A percentile compares a stretch with the other conserved stretches of the same genome.
These are phyloP conservation scores for Epichloe hybrida DNA, from an alignment of 2,329 filamentous ascomycete species.

Conservation along the genomic window DNA sequence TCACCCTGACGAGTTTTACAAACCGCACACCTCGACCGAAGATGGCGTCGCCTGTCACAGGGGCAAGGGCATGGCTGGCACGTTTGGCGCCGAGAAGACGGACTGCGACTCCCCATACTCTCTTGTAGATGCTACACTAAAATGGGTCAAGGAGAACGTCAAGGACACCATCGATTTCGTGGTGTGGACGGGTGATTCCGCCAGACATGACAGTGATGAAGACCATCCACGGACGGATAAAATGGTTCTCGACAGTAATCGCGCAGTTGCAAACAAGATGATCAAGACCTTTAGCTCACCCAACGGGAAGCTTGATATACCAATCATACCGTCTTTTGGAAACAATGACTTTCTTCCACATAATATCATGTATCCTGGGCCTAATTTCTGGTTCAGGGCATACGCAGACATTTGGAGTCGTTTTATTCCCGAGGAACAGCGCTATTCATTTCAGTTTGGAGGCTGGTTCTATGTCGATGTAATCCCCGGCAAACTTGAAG, in stretches of 20 bases:
- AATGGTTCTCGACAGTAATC: constrained; percentile 69
- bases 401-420: constrained; percentile 69
- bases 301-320: constrained; percentile 49
- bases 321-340: constrained; percentile 79
- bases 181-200: constrained; percentile 84
- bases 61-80: constrained; percentile 61
- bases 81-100: constrained; percentile 72
- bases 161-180: constrained; percentile 77
- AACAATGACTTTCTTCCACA: constrained; percentile 98
- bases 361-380: constrained; percentile 78
- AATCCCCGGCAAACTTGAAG: constrained; percentile 69
- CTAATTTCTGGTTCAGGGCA: constrained; percentile 70
- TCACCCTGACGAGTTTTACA: constrained; percentile 83
- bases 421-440: constrained; percentile 87
- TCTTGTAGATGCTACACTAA: constrained; percentile 77
- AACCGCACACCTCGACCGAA: constrained; percentile 58
- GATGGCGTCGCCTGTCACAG: constrained; percentile 64
- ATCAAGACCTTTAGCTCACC: constrained; percentile 54
- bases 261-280: constrained; percentile 63
- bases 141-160: constrained; percentile 71
- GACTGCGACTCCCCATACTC: constrained; percentile 76
- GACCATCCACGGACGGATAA: constrained; percentile 57
- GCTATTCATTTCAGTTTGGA: constrained; percentile 79
- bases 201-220: constrained; percentile 81
- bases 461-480: constrained; percentile 95